Percentiles rank a stretch among this genome's conserved stretches.
phyloP scores from a whole-genome alignment of 352 stramenopile species.

The Pythium chondricola region DNA sequence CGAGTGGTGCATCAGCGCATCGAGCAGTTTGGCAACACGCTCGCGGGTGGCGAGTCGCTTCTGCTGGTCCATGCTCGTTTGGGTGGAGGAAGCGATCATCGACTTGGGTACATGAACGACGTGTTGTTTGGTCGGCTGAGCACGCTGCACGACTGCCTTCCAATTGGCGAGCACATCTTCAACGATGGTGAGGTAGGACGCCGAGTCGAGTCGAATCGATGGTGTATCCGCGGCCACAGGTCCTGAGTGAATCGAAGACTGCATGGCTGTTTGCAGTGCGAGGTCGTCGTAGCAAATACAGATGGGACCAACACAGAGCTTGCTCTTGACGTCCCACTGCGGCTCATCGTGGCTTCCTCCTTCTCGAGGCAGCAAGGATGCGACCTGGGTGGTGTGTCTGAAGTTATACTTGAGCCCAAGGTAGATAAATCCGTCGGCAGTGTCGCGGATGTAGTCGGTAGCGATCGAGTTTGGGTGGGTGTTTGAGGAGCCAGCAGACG shows the following conservation, averaged over 20 bases:
- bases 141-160: slow-evolving; percentile 28
- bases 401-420: slow-evolving; percentile 59
- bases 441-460: slow-evolving; percentile 59
- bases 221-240: too few relatives aligned
- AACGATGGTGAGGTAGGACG: slow-evolving; percentile 45
- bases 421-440: slow-evolving; percentile 65
- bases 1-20: slow-evolving; percentile 43
- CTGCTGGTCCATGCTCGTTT: slow-evolving; percentile 10
- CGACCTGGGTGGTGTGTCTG: slow-evolving; percentile 6
- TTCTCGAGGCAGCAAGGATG: neutral
- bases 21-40: too few relatives aligned
- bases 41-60: slow-evolving; percentile 30
- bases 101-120: too few relatives aligned
- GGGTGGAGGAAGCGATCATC: neutral
- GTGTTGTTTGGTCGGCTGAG: slow-evolving; percentile 16
- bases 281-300: slow-evolving; percentile 60
- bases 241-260: neutral
- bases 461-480: slow-evolving; percentile 16
- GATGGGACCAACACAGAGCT: slow-evolving; percentile 48
- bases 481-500: neutral
- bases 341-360: slow-evolving; percentile 14
- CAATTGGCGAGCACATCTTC: slow-evolving; percentile 43
- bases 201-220: slow-evolving; percentile 17
- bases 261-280: slow-evolving; percentile 27
- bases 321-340: slow-evolving; percentile 49